Base-by-base conservation (phyloP, 768 basidiomycete species). In the Artomyces pyxidatus region DNA sequence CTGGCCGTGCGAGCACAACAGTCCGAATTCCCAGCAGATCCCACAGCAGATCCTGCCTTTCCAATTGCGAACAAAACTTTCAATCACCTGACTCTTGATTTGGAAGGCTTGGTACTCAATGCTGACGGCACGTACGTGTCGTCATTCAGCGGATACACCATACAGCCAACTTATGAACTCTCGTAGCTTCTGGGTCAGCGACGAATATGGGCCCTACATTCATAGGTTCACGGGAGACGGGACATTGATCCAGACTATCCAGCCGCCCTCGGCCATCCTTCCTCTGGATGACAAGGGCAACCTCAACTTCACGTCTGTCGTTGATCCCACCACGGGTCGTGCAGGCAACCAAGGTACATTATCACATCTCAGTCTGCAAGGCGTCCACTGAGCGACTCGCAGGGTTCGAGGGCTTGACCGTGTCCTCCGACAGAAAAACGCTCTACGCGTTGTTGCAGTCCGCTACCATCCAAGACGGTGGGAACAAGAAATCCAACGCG, bases 151-250 rank as follows among this genome's bases (percentile, higher is more conserved):
- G 21, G 28, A 16, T 16, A 30, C n/a, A 7, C 11, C 5, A 19
- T 47, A 11, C 10, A 27, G 2, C 19, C 9, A 16, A 6, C 22
- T 21, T 28, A 14, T 21, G 23, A 3, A 16, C 7, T 32, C 27
- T 39, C n/a, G 27, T 39, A 80, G 78, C 0, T 80, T 72, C 63
- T 83, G 78, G 80, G 68, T 77, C 26, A 78, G 77, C 55, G 83
- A 85, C 58, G 83, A 85, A 64, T 85, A 84, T 54, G 83, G 81
- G 1, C 79, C 80, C 3, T 79, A 80, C 56, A 77, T 84, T 53
- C 81, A 83, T 61, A 71, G 68, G 14, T 76, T 76, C 61, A 63
- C 70, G 0, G 57, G 68, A 1, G 59, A 62, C 22, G 80, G 81
- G 1, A 56, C 69, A 2, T 64, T 84, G 6, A 60, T 82, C 19